phyloP scores from a whole-genome alignment of 78 protist species.

The slime mould (Dictyostelium discoideum) region DNA sequence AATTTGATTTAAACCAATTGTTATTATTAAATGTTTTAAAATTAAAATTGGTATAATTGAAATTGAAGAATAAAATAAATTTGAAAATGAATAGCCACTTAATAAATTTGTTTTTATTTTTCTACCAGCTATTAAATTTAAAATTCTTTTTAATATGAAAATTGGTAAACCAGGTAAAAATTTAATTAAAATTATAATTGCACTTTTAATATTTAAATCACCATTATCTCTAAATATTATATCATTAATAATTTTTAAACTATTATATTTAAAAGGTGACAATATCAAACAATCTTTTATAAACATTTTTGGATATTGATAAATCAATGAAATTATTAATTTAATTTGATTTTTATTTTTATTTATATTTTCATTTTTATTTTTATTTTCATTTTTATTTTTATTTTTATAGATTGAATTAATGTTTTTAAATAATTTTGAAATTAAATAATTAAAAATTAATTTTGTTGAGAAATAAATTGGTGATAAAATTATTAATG shows the following conservation, averaged over 20 bases:
- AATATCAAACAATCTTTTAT: background rate
- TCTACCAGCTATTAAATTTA: background rate
- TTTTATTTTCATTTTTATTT: too few relatives aligned
- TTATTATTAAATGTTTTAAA: background rate
- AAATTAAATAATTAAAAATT: too few relatives aligned
- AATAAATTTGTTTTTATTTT: background rate
- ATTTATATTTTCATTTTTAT: too few relatives aligned
- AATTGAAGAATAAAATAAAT: background rate
- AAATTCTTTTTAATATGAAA: background rate
- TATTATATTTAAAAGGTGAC: background rate
- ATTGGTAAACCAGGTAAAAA: background rate
- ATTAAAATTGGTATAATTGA: background rate
- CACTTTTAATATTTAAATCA: background rate
- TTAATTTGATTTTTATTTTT: background rate
- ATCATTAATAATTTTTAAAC: background rate
- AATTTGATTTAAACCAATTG: background rate
- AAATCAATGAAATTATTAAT: background rate
- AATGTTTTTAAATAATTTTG: background rate
- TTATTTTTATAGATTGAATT: background rate
- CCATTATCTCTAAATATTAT: background rate
- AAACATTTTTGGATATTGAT: background rate
- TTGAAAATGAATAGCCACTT: background rate
- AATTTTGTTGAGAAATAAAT: background rate
- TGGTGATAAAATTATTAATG: background rate
- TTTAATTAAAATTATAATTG: background rate